These are phyloP conservation scores for Aureobasidium melanogenum DNA, from an alignment of 2,329 filamentous ascomycete species.

Conservation along the genomic window DNA sequence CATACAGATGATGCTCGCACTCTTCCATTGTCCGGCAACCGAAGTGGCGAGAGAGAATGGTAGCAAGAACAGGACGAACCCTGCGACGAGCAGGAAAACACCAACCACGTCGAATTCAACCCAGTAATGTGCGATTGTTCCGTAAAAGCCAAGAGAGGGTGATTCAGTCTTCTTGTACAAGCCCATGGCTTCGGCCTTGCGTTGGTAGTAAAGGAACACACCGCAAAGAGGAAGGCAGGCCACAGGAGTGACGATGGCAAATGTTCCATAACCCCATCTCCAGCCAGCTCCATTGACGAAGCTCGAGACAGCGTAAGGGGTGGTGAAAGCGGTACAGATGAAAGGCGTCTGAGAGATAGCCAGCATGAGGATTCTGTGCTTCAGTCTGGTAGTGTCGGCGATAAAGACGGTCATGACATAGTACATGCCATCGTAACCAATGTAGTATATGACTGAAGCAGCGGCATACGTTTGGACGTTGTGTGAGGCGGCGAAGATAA, in stretches of 20 bases:
- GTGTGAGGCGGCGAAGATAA: slow-evolving; percentile 17
- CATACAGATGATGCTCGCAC: slow-evolving; percentile 23
- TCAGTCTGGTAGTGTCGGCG: slow-evolving; percentile 18
- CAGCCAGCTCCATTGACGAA: slow-evolving; percentile 16
- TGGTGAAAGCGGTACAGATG: slow-evolving; percentile 24
- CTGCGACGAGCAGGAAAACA: slow-evolving; percentile 20
- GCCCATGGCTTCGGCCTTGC: slow-evolving; percentile 23
- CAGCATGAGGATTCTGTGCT: slow-evolving; percentile 24
- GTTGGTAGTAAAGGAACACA: slow-evolving; percentile 22
- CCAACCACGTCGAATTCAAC: slow-evolving; percentile 17
- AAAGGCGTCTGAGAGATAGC: slow-evolving; percentile 25
- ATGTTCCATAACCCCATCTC: slow-evolving; percentile 25
- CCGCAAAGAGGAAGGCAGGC: slow-evolving; percentile 20
- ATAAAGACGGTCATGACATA: slow-evolving; percentile 17
- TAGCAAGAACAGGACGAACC: slow-evolving; percentile 16
- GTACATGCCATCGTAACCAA: slow-evolving; percentile 16
- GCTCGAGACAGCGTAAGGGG: slow-evolving; percentile 12
- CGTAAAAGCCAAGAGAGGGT: not conserved
- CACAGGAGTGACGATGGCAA: slow-evolving; percentile 24
- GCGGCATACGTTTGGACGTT: slow-evolving; percentile 17
- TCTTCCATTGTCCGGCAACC: slow-evolving; percentile 12
- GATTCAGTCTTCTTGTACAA: slow-evolving; percentile 13
- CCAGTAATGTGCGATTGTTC: not conserved
- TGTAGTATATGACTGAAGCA: slow-evolving; percentile 18
- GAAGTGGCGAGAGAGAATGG: slow-evolving; percentile 17